A percentile compares a stretch with the other conserved stretches of the same genome.
These are phyloP conservation scores for Tetragonia tetragonoides DNA, from an alignment of 148 eudicot species.

Conservation along the genomic window DNA sequence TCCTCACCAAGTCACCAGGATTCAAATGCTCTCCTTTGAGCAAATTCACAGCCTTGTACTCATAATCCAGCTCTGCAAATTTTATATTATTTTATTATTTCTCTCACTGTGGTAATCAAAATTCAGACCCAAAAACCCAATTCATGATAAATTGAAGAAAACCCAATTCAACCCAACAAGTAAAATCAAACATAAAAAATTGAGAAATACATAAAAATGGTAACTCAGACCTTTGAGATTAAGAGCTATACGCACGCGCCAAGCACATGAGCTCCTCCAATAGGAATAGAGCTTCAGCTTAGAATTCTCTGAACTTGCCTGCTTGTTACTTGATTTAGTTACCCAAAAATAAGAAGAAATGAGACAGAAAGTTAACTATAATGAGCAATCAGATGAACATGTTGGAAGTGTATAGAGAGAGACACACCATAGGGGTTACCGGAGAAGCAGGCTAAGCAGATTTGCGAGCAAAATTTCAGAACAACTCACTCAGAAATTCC, in stretches of 20 bases:
- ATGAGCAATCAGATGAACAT: neutral
- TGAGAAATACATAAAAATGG: neutral
- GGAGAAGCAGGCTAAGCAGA: no score
- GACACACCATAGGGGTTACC: neutral
- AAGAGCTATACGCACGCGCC: slow-evolving; percentile 89
- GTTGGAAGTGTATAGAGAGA: neutral
- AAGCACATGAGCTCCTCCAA: slow-evolving; percentile 71
- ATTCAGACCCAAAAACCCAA: neutral
- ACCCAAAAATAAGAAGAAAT: no score
- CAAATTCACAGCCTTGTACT: slow-evolving; percentile 76
- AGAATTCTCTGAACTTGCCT: slow-evolving; percentile 38
- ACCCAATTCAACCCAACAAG: neutral
- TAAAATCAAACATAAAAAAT: neutral
- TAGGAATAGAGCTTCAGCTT: slow-evolving; percentile 78
- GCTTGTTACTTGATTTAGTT: neutral
- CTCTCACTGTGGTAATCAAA: neutral
- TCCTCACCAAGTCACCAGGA: slow-evolving; percentile 71
- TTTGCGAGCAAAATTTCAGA: no score
- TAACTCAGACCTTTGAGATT: slow-evolving; percentile 57
- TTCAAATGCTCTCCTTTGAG: slow-evolving; percentile 59
- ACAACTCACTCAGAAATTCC: no score
- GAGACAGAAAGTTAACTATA: no score
- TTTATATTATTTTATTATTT: neutral
- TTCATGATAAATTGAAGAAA: neutral
- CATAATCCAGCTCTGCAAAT: slow-evolving; percentile 64